These are phyloP conservation scores for Hippophae gyantsensis DNA, from an alignment of 306 rosid species.

Conservation along the genomic window DNA sequence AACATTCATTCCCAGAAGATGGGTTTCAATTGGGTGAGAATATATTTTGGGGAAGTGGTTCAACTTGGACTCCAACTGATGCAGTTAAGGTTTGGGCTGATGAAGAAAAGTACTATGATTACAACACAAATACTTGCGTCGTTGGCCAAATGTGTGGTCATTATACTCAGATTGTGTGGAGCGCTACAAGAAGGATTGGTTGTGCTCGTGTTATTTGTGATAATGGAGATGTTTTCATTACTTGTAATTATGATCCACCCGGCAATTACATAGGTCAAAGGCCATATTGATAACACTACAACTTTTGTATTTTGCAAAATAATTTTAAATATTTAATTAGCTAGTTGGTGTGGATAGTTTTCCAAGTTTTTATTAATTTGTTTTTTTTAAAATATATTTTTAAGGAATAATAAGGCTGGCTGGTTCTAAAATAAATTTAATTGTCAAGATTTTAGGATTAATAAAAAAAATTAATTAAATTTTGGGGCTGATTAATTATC, in stretches of 20 bases:
- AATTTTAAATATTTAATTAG: too few relatives aligned
- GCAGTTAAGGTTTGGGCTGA: slow-evolving; percentile 61
- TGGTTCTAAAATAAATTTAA: too few relatives aligned
- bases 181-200: slow-evolving; percentile 50
- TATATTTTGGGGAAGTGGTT: slow-evolving; percentile 77
- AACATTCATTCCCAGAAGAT: slow-evolving; percentile 72
- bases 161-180: slow-evolving; percentile 84
- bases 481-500: too few relatives aligned
- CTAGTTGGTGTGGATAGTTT: too few relatives aligned
- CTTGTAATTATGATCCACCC: slow-evolving; percentile 69
- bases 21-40: slow-evolving; percentile 77
- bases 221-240: slow-evolving; percentile 73
- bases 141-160: slow-evolving; percentile 78
- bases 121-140: slow-evolving; percentile 43
- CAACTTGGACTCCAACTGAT: slow-evolving; percentile 54
- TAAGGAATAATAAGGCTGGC: too few relatives aligned
- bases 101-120: slow-evolving; percentile 61
- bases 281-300: slow-evolving; percentile 28
- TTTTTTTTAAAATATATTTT: too few relatives aligned
- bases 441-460: too few relatives aligned
- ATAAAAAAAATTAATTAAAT: too few relatives aligned
- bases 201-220: slow-evolving; percentile 72
- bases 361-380: too few relatives aligned
- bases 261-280: slow-evolving; percentile 78
- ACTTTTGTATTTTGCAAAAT: too few relatives aligned